Evolutionary conservation across 208 protist species (phyloP).

Genomic region (Sergeia podlipaevii): DNA sequence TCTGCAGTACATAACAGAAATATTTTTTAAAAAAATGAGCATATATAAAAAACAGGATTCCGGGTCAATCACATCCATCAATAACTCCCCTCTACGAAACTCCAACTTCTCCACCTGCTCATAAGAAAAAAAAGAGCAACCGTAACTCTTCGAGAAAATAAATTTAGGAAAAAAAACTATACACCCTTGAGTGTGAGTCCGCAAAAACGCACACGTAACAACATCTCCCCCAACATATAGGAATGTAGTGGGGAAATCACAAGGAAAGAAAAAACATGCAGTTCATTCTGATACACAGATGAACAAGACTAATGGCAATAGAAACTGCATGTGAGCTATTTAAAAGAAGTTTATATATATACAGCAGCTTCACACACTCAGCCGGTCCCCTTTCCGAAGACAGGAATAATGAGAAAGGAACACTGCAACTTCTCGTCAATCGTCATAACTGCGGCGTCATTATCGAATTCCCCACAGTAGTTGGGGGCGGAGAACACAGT

Average conservation of each 20-base stretch:
- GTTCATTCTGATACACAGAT: not conserved
- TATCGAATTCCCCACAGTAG: constrained; percentile 99
- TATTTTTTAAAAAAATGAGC: not conserved
- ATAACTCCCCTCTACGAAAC: not conserved
- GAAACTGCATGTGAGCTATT: constrained; percentile 5
- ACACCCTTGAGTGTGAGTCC: too few relatives aligned
- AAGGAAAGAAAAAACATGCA: not conserved
- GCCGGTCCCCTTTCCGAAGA: constrained; percentile 3
- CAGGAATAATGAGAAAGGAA: constrained; percentile 93
- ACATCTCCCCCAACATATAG: too few relatives aligned
- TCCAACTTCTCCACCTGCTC: not conserved
- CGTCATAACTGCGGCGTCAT: constrained; percentile 96
- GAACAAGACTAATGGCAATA: not conserved
- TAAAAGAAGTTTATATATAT: constrained; percentile 86
- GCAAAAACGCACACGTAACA: too few relatives aligned
- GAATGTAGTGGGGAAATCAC: not conserved
- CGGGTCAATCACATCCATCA: constrained; percentile 3
- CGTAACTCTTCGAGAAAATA: not conserved
- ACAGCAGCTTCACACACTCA: constrained; percentile 85
- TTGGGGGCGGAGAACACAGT: constrained; percentile 99
- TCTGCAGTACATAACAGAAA: not conserved
- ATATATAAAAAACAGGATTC: not conserved
- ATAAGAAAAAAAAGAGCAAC: constrained; percentile 2
- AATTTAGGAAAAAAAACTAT: constrained; percentile 7
- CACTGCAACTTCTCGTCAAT: constrained; percentile 98